phyloP scores from a whole-genome alignment of 768 basidiomycete species.

The Macrocybe gigantea region DNA sequence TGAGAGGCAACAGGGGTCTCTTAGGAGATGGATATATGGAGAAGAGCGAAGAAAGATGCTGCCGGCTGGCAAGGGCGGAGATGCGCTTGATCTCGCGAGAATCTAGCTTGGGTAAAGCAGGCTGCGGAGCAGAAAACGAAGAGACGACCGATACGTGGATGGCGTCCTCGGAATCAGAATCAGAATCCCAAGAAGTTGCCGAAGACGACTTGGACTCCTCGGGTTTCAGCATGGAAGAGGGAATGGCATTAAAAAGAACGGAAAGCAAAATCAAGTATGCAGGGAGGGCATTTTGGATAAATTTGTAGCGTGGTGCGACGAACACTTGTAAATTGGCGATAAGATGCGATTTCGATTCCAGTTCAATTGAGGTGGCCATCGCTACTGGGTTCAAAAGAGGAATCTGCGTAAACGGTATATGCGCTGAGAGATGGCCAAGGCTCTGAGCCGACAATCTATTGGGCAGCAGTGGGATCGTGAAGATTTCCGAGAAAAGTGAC shows the following conservation, averaged over 20 bases:
- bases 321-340: conserved; percentile 70
- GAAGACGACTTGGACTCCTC: conserved; percentile 33
- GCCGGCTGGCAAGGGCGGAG: conserved; percentile 30
- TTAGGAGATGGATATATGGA: conserved; percentile 46
- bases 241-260: conserved; percentile 34
- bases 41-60: conserved; percentile 24
- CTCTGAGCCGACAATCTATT: conserved; percentile 61
- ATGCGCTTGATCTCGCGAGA: conserved; percentile 59
- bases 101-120: conserved; percentile 43
- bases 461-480: conserved; percentile 74
- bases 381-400: conserved; percentile 17
- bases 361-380: conserved; percentile 21
- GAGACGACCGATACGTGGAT: conserved; percentile 33
- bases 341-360: conserved; percentile 46
- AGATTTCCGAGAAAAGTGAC: conserved; percentile 44
- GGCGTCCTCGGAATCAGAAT: conserved; percentile 22
- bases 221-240: conserved; percentile 6
- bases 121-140: conserved; percentile 24
- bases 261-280: conserved; percentile 52
- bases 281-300: conserved; percentile 39
- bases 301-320: conserved; percentile 52
- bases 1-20: conserved; percentile 31
- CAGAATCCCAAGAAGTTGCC: conserved; percentile 15
- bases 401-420: conserved; percentile 47
- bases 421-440: conserved; percentile 58